These are phyloP conservation scores for Chytriomyces sp. DNA, from an alignment of 192 early-diverging fungal species.

Conservation along the genomic window DNA sequence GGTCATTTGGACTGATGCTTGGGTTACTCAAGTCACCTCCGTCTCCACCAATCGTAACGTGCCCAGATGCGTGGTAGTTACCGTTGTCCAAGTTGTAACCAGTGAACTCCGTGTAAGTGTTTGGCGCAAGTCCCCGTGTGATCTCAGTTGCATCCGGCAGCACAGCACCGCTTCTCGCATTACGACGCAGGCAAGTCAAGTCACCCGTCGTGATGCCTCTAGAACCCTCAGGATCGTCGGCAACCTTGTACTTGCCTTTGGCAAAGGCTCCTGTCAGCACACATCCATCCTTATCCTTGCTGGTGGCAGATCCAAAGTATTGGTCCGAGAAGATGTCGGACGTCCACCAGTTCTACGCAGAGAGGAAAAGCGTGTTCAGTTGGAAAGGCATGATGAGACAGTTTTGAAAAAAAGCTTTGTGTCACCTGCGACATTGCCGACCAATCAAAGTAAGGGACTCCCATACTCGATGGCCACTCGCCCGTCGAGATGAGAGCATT, in stretches of 20 bases:
- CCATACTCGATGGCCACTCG: conserved; percentile 18
- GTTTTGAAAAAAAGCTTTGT: background rate
- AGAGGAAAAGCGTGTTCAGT: background rate
- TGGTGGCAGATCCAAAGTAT: conserved; percentile 3
- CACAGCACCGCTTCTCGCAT: background rate
- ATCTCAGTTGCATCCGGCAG: conserved; percentile 9
- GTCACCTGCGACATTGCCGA: conserved; percentile 22
- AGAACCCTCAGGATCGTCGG: conserved; percentile 3
- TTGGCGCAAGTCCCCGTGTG: background rate
- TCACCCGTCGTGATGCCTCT: background rate
- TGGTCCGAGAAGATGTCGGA: conserved; percentile 12
- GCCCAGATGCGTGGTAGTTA: conserved; percentile 14
- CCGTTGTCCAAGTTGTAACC: background rate
- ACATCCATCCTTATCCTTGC: conserved; percentile 9
- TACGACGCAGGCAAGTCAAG: conserved; percentile 19
- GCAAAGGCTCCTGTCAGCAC: conserved; percentile 15
- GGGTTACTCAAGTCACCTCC: conserved; percentile 11
- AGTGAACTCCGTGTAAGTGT: background rate
- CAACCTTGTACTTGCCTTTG: background rate
- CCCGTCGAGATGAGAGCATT: conserved; percentile 24
- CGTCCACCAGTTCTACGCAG: conserved; percentile 19
- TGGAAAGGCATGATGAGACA: background rate
- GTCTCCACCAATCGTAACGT: conserved; percentile 16
- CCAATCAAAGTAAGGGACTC: conserved; percentile 25
- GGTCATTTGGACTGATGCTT: conserved; percentile 12